A percentile compares a stretch with the other conserved stretches of the same genome.
Evolutionary conservation across 106 monocot genomes (phyloP).

Genomic region (Apostasia ramifera): DNA sequence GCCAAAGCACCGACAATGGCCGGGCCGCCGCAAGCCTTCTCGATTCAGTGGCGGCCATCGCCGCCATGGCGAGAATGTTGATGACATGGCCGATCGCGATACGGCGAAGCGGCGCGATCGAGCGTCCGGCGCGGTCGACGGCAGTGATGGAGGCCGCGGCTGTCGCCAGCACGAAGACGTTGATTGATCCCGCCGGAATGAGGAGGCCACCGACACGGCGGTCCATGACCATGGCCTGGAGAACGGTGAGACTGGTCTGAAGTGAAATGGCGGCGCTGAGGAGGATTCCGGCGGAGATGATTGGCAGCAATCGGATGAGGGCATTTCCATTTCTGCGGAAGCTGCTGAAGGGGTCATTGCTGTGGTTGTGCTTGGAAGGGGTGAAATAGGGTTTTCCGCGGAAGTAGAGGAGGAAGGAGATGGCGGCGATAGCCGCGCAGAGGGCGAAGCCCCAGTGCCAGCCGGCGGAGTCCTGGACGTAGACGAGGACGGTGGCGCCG

Average conservation of each 20-base stretch:
- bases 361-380: not conserved
- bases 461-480: slow-evolving; percentile 17
- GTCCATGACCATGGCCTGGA: slow-evolving; percentile 12
- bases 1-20: slow-evolving; percentile 3
- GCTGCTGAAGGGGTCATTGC: not conserved
- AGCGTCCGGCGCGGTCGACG: not conserved
- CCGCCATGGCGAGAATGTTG: not conserved
- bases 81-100: slow-evolving; percentile 3
- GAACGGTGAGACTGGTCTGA: not conserved
- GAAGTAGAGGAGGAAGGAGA: slow-evolving; percentile 1
- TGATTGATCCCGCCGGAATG: slow-evolving; percentile 4
- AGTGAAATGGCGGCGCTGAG: not conserved
- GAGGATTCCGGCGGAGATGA: not conserved
- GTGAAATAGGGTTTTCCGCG: slow-evolving; percentile 3
- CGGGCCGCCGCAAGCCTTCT: not conserved
- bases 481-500: slow-evolving; percentile 5
- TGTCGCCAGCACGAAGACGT: not conserved
- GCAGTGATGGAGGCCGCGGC: slow-evolving; percentile 5
- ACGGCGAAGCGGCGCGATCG: not conserved
- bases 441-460: slow-evolving; percentile 18
- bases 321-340: not conserved
- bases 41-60: not conserved
- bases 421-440: not conserved
- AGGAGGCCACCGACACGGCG: not conserved
- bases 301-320: not conserved